A percentile compares a stretch with the other conserved stretches of the same genome.
phyloP scores from a whole-genome alignment of 2,329 filamentous ascomycete species.

The Claviceps fusiformis region DNA sequence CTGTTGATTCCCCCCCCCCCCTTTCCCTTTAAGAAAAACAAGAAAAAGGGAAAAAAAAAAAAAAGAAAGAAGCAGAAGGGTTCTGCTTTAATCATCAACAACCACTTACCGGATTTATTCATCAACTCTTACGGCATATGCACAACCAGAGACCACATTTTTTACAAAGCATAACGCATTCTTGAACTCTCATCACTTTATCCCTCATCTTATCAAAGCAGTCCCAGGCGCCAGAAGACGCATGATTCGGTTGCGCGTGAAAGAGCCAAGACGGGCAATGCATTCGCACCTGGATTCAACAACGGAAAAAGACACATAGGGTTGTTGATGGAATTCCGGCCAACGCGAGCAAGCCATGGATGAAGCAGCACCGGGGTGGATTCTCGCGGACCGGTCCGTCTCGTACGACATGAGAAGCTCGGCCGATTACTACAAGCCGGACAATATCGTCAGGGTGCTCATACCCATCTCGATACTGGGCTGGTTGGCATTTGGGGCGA shows the following conservation, averaged over 20 bases:
- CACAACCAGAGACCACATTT: not conserved
- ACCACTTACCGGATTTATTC: not conserved
- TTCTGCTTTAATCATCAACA: not conserved
- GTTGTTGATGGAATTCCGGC: too few relatives aligned
- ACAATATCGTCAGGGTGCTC: constrained; percentile 6
- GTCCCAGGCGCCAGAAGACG: not conserved
- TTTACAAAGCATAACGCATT: not conserved
- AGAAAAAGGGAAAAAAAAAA: not conserved
- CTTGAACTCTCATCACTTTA: not conserved
- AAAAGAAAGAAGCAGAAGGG: not conserved
- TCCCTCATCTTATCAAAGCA: not conserved
- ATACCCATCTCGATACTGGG: constrained; percentile 14
- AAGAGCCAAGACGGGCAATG: not conserved
- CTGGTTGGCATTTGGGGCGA: constrained; percentile 19
- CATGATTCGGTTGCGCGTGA: not conserved
- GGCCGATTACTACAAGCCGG: not conserved
- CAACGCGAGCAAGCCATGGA: not conserved
- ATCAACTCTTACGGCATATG: not conserved
- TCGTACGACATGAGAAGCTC: not conserved
- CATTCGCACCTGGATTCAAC: not conserved
- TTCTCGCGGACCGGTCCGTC: not conserved
- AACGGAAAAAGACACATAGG: not conserved
- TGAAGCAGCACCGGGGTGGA: not conserved
- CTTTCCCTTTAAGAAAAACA: not conserved
- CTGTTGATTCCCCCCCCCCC: too few relatives aligned